These are phyloP conservation scores for Coccomyxa subellipsoidea DNA, from an alignment of 163 green algal species.

Conservation along the genomic window DNA sequence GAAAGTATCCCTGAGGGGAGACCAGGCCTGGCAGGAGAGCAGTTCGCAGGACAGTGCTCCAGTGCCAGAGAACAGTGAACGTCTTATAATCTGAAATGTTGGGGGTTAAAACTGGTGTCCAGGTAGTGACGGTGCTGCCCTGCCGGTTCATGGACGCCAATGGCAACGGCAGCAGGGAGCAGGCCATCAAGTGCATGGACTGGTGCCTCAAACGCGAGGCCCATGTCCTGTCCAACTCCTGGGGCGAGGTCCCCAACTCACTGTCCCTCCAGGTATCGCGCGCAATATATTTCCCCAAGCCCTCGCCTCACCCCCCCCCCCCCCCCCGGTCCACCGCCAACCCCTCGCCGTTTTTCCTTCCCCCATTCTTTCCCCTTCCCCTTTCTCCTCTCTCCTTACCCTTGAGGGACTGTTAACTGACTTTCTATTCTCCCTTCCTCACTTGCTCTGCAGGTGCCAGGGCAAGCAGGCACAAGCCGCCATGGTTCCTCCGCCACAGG, in stretches of 20 bases:
- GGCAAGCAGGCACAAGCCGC: no score
- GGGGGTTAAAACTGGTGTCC: no score
- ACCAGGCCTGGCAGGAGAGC: no score
- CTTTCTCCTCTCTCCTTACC: background rate
- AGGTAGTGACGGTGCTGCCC: background rate
- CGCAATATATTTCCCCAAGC: background rate
- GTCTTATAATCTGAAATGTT: no score
- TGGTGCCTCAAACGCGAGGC: background rate
- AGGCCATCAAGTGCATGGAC: conserved; percentile 58
- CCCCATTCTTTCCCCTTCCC: background rate
- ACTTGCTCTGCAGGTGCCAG: background rate
- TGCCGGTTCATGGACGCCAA: conserved; percentile 41
- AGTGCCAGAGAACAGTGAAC: no score
- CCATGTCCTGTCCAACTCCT: conserved; percentile 62
- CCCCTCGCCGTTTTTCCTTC: background rate
- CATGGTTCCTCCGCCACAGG: background rate
- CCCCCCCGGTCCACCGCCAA: background rate
- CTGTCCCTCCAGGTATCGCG: conserved; percentile 17
- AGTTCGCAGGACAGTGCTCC: no score
- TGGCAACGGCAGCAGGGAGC: conserved; percentile 45
- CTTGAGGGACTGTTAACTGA: no score
- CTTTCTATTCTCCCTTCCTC: no score
- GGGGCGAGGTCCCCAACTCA: conserved; percentile 33
- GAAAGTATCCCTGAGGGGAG: no score
- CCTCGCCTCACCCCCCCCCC: background rate